A percentile compares a stretch with the other conserved stretches of the same genome.
Conservation (phyloP, 768 basidiomycete genomes). For the Trametes elegans region DNA sequence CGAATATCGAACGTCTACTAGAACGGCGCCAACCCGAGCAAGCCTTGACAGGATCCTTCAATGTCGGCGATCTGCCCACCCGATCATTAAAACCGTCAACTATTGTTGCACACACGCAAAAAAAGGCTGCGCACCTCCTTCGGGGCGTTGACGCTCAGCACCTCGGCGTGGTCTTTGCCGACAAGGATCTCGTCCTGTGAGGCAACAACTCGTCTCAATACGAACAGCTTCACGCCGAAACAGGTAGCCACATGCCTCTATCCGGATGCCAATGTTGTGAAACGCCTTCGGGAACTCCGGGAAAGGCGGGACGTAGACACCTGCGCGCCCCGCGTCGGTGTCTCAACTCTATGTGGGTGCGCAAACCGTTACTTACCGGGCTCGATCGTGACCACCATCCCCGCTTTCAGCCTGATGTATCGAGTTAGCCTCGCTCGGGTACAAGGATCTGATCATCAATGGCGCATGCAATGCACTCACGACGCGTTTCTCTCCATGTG, state of each 20-base stretch:
- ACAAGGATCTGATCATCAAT: constrained; percentile 4
- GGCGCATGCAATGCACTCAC: constrained; percentile 36
- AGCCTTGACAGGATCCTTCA: constrained; percentile 77
- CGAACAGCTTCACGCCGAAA: neutral
- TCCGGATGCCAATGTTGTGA: constrained; percentile 88
- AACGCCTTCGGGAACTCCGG: constrained; percentile 81
- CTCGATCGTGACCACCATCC: constrained; percentile 93
- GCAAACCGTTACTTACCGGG: constrained; percentile 50
- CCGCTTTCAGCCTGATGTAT: constrained; percentile 64
- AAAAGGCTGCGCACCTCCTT: constrained; percentile 59
- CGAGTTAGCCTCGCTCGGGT: neutral
- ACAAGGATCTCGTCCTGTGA: constrained; percentile 71
- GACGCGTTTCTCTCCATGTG: constrained; percentile 52
- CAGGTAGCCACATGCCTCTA: constrained; percentile 57
- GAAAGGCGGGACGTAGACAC: constrained; percentile 84
- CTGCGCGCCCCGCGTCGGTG: constrained; percentile 33
- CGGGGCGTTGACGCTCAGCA: constrained; percentile 72
- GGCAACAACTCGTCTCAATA: neutral
- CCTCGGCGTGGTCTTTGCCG: constrained; percentile 53
- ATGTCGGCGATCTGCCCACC: constrained; percentile 59
- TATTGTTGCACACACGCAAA: neutral
- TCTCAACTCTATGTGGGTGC: no score
- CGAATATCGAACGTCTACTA: constrained; percentile 21
- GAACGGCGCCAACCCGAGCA: constrained; percentile 59
- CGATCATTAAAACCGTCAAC: neutral